phyloP scores from a whole-genome alignment of 495 filamentous ascomycete genomes.

The Trichocladium uniseriatum region DNA sequence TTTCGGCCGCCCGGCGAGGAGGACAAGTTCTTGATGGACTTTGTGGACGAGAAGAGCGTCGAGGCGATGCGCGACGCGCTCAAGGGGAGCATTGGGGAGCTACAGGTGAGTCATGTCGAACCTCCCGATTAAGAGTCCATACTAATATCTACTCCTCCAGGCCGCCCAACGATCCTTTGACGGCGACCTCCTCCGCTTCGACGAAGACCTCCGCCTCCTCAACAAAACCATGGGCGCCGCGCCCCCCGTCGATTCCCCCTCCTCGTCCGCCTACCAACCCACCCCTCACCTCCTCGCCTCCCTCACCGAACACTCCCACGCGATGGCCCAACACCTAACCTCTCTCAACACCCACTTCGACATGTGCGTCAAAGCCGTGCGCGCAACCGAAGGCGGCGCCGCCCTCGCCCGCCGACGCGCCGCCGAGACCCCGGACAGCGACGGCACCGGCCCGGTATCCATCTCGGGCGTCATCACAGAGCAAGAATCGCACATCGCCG shows the following conservation, averaged over 20 bases:
- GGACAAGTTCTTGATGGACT: constrained; percentile 70
- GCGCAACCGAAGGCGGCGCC: constrained; percentile 84
- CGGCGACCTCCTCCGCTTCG: constrained; percentile 53
- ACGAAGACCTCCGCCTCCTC: constrained; percentile 46
- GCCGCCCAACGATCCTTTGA: constrained; percentile 52
- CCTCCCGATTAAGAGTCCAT: neutral
- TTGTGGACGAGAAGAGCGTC: constrained; percentile 75
- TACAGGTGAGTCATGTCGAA: constrained; percentile 30
- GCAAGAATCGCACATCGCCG: constrained; percentile 46
- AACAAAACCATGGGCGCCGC: constrained; percentile 30
- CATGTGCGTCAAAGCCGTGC: constrained; percentile 83
- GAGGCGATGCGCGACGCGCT: constrained; percentile 57
- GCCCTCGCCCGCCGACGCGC: constrained; percentile 53
- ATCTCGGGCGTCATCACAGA: constrained; percentile 50
- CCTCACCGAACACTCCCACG: constrained; percentile 68
- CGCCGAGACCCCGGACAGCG: constrained; percentile 42
- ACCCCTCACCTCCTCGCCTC: constrained; percentile 60
- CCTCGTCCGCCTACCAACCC: constrained; percentile 38
- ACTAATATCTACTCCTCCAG: constrained; percentile 18
- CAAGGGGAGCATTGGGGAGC: constrained; percentile 53
- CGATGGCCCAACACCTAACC: constrained; percentile 74
- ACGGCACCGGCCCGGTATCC: constrained; percentile 52
- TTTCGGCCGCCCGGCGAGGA: constrained; percentile 62
- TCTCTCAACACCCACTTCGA: constrained; percentile 88
- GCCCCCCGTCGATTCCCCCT: constrained; percentile 27